These are phyloP conservation scores for Pseudohalonectria lignicola DNA, from an alignment of 2,329 filamentous ascomycete species.

Conservation along the genomic window DNA sequence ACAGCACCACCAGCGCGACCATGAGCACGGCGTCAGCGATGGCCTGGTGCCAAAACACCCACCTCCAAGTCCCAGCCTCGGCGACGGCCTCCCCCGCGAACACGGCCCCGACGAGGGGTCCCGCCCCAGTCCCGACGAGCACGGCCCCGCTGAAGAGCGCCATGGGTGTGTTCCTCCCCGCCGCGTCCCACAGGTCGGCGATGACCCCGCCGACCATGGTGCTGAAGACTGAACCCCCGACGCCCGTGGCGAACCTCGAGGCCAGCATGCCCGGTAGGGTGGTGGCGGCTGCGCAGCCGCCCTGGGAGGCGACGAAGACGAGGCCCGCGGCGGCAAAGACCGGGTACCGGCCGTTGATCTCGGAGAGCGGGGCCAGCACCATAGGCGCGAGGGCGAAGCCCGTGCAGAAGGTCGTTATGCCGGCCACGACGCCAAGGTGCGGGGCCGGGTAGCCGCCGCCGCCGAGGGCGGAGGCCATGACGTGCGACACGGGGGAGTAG, in stretches of 20 bases:
- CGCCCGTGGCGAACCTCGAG: constrained; percentile 64
- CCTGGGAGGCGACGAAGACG: constrained; percentile 59
- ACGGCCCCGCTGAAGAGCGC: constrained; percentile 73
- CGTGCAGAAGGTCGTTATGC: constrained; percentile 71
- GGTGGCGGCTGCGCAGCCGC: constrained; percentile 61
- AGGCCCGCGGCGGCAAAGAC: constrained; percentile 68
- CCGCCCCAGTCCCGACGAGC: constrained; percentile 67
- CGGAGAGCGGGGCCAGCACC: constrained; percentile 77
- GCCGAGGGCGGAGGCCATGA: constrained; percentile 37
- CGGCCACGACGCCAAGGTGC: constrained; percentile 54
- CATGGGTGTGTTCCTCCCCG: constrained; percentile 82
- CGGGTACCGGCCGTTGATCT: constrained; percentile 77
- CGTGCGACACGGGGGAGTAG: constrained; percentile 57
- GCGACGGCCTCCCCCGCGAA: constrained; percentile 37
- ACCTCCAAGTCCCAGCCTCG: constrained; percentile 51
- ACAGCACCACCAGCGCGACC: constrained; percentile 53
- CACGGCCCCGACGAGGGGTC: constrained; percentile 60
- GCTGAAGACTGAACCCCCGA: constrained; percentile 68
- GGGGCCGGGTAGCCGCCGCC: constrained; percentile 33
- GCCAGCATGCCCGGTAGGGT: constrained; percentile 64
- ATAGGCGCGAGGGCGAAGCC: constrained; percentile 81
- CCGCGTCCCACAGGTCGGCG: constrained; percentile 70
- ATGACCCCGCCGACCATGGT: constrained; percentile 92
- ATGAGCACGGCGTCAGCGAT: constrained; percentile 58
- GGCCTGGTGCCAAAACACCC: constrained; percentile 81